Conservation (phyloP, 2,329 filamentous ascomycete species). For the Colletotrichum sp. region DNA sequence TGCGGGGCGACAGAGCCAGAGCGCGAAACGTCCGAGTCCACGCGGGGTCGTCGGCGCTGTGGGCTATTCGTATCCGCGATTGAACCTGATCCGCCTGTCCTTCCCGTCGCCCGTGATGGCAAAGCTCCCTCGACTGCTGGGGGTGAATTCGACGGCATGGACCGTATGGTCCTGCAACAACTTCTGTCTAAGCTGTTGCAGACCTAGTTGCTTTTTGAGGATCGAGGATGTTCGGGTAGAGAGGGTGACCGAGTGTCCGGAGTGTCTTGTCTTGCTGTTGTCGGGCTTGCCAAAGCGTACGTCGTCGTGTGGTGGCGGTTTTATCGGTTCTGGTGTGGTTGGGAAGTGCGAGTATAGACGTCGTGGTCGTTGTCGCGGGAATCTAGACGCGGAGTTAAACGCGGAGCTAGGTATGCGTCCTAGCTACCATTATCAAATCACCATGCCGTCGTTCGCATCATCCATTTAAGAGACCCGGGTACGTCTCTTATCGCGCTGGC, state of each 20-base stretch:
- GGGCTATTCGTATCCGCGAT: conserved; percentile 31
- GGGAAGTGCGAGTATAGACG: neutral
- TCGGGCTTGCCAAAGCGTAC: neutral
- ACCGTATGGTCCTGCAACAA: conserved; percentile 23
- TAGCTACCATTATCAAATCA: conserved; percentile 10
- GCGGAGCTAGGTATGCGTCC: conserved; percentile 12
- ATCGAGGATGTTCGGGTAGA: neutral
- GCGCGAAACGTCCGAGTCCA: conserved; percentile 37
- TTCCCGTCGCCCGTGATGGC: conserved; percentile 22
- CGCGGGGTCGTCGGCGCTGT: conserved; percentile 43
- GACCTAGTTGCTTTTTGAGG: conserved; percentile 5
- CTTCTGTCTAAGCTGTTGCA: conserved; percentile 22
- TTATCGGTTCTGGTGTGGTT: neutral
- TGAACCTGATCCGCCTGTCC: conserved; percentile 8
- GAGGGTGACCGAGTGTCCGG: neutral
- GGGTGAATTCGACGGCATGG: conserved; percentile 24
- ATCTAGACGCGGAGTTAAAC: conserved; percentile 17
- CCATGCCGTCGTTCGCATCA: conserved; percentile 17
- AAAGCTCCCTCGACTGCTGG: conserved; percentile 22
- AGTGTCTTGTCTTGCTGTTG: neutral
- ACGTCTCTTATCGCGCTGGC: conserved; percentile 7
- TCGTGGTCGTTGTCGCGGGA: neutral
- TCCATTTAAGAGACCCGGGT: conserved; percentile 4
- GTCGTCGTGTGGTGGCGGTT: neutral
- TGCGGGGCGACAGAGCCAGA: conserved; percentile 24